These are phyloP conservation scores for Pueraria montana DNA, from an alignment of 306 rosid genomes.

Conservation along the genomic window DNA sequence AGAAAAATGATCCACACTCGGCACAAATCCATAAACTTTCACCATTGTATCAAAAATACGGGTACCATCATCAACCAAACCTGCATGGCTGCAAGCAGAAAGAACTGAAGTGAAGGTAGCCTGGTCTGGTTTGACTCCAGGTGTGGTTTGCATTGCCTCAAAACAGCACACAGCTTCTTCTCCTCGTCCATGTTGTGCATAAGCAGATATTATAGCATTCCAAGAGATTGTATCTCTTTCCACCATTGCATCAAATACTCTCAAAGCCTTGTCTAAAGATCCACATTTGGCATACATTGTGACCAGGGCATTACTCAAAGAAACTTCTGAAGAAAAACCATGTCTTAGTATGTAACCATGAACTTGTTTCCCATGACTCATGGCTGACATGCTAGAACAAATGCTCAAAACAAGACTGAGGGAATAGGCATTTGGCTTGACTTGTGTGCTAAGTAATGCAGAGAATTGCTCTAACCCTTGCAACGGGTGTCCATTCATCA, in stretches of 20 bases:
- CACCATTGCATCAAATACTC: conserved; percentile 70
- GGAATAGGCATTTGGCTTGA: conserved; percentile 68
- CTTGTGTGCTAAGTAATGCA: conserved; percentile 57
- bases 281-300: conserved; percentile 87
- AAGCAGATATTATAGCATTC: conserved; percentile 86
- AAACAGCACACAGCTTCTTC: conserved; percentile 72
- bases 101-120: conserved; percentile 82
- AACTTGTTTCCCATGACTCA: conserved; percentile 74
- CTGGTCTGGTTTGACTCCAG: conserved; percentile 66
- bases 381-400: conserved; percentile 70
- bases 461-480: conserved; percentile 69
- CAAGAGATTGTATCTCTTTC: conserved; percentile 75
- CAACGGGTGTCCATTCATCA: conserved; percentile 61
- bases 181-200: conserved; percentile 81
- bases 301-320: conserved; percentile 70
- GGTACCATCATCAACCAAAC: conserved; percentile 72
- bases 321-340: conserved; percentile 56
- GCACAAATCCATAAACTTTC: conserved; percentile 54
- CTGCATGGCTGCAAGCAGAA: conserved; percentile 85
- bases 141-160: conserved; percentile 64
- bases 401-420: conserved; percentile 73
- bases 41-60: conserved; percentile 71
- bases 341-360: conserved; percentile 68
- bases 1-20: conserved; percentile 77
- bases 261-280: conserved; percentile 61